Evolutionary conservation across 2,329 filamentous ascomycete genomes (phyloP).

Genomic region (Paraconiothyrium brasiliense): DNA sequence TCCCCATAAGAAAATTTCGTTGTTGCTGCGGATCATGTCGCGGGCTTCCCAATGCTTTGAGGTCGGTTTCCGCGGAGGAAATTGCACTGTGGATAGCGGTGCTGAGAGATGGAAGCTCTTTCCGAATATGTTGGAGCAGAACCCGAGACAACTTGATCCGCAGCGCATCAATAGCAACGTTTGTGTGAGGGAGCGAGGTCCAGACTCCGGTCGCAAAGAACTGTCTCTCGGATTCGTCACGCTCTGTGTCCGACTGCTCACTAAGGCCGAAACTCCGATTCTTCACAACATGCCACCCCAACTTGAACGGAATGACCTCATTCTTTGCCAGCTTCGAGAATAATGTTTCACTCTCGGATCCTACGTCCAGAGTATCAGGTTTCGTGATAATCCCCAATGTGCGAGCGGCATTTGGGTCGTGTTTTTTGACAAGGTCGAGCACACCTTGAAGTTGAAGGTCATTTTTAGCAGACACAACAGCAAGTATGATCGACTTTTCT

Average conservation of each 20-base stretch:
- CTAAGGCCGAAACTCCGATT: slow-evolving; percentile 41
- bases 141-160: slow-evolving; percentile 39
- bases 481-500: slow-evolving; percentile 57
- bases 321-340: slow-evolving; percentile 45
- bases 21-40: slow-evolving; percentile 33
- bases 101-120: slow-evolving; percentile 36
- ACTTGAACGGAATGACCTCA: slow-evolving; percentile 37
- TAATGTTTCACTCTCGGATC: slow-evolving; percentile 34
- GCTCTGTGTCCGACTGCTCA: slow-evolving; percentile 26
- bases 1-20: slow-evolving; percentile 32
- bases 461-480: slow-evolving; percentile 55
- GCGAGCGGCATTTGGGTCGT: slow-evolving; percentile 28
- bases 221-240: slow-evolving; percentile 35
- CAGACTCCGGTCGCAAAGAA: slow-evolving; percentile 37
- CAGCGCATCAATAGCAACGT: slow-evolving; percentile 44
- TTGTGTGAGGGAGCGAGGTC: slow-evolving; percentile 25
- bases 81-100: slow-evolving; percentile 29
- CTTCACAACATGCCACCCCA: slow-evolving; percentile 52
- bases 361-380: slow-evolving; percentile 46
- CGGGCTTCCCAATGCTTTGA: slow-evolving; percentile 30
- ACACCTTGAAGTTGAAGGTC: slow-evolving; percentile 54
- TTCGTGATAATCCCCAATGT: slow-evolving; percentile 59
- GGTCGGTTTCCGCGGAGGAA: slow-evolving; percentile 18
- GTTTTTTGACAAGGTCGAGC: slow-evolving; percentile 28
- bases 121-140: slow-evolving; percentile 44